Evolutionary conservation across 1,139 yeast species (phyloP).

Genomic region (Pichia sp.): DNA sequence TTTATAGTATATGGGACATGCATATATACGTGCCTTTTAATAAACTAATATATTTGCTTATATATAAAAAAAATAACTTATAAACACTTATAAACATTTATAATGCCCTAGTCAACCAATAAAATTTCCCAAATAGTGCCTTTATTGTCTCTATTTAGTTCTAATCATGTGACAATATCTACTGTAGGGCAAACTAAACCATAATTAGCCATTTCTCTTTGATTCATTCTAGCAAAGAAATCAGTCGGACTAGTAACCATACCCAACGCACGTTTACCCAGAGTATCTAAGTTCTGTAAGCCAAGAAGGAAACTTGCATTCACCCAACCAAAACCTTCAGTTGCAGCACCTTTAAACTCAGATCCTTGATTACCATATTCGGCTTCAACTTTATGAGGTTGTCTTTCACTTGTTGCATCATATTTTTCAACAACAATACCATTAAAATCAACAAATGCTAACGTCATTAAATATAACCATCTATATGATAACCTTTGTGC

Average conservation of each 20-base stretch:
- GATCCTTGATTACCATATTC: constrained; percentile 97
- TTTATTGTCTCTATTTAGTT: background rate
- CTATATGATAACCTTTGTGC: constrained; percentile 73
- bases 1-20: too few species aligned
- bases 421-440: constrained; percentile 97
- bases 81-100: background rate
- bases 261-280: constrained; percentile 74
- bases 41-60: too few species aligned
- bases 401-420: constrained; percentile 75
- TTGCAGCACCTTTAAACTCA: constrained; percentile 87
- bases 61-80: background rate
- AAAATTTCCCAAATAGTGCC: background rate
- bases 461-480: constrained; percentile 86
- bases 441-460: constrained; percentile 87
- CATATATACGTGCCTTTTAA: too few species aligned
- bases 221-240: constrained; percentile 49
- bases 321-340: constrained; percentile 97
- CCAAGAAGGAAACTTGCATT: constrained; percentile 82
- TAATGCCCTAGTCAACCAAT: background rate
- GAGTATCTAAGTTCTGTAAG: constrained; percentile 57
- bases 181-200: constrained; percentile 24
- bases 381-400: constrained; percentile 90
- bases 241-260: constrained; percentile 74
- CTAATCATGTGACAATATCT: background rate
- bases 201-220: constrained; percentile 37